phyloP scores from a whole-genome alignment of 2,329 filamentous ascomycete species.

The Xylaria sp. region DNA sequence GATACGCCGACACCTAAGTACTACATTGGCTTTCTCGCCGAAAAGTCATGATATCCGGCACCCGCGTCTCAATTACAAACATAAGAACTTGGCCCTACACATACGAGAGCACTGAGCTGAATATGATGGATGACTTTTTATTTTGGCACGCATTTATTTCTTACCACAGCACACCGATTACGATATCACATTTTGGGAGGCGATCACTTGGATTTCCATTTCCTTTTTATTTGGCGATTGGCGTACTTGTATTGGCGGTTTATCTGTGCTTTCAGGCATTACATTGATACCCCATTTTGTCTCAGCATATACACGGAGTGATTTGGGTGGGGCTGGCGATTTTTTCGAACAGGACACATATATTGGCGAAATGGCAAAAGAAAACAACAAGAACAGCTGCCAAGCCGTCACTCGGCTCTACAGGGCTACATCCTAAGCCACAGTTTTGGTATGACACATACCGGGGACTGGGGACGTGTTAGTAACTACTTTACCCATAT shows the following conservation, averaged over 20 bases:
- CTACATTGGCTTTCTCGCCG: constrained; percentile 84
- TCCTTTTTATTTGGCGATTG: constrained; percentile 3
- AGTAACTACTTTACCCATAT: too few species aligned
- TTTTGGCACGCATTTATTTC: neutral
- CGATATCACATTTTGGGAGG: constrained; percentile 1
- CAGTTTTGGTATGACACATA: neutral
- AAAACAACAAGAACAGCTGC: neutral
- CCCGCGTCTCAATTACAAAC: neutral
- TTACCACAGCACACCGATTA: neutral
- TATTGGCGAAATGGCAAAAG: constrained; percentile 12
- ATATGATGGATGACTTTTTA: neutral
- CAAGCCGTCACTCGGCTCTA: constrained; percentile 2
- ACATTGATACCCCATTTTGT: constrained; percentile 42
- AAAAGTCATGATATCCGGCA: constrained; percentile 44
- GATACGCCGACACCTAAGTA: constrained; percentile 73
- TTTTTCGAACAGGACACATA: constrained; percentile 4
- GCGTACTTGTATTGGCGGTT: constrained; percentile 4
- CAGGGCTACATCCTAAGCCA: neutral
- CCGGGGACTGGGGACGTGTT: too few species aligned
- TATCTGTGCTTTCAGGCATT: constrained; percentile 46
- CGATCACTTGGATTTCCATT: neutral
- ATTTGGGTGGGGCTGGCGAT: neutral
- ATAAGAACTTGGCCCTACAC: neutral
- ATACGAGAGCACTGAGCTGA: too few species aligned
- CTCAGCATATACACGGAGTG: constrained; percentile 5